Evolutionary conservation across 805 yeast species (phyloP).

Genomic region (Jamesozyma spencerorum): DNA sequence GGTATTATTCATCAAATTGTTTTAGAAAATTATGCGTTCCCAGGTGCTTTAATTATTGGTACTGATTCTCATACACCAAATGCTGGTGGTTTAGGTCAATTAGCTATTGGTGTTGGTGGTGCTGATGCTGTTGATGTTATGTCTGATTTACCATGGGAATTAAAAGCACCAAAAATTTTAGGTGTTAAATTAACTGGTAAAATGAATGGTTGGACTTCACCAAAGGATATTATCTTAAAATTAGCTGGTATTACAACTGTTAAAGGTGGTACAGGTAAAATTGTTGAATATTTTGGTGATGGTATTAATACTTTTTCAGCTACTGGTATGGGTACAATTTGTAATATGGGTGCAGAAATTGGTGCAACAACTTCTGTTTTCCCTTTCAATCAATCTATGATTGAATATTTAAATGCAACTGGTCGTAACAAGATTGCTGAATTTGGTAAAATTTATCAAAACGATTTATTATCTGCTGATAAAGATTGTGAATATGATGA

Average conservation of each 20-base stretch:
- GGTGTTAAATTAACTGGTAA: conserved; percentile 93
- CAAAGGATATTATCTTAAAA: conserved; percentile 89
- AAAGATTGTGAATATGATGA: conserved; percentile 91
- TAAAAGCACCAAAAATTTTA: conserved; percentile 90
- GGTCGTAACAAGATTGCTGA: conserved; percentile 78
- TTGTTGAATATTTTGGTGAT: conserved; percentile 92
- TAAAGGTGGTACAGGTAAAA: conserved; percentile 96
- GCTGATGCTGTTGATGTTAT: conserved; percentile 98
- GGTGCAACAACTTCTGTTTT: conserved; percentile 97
- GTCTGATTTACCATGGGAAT: conserved; percentile 93
- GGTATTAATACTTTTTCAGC: conserved; percentile 89
- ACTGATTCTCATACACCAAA: conserved; percentile 97
- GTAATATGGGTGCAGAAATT: conserved; percentile 99
- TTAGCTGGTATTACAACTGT: conserved; percentile 92
- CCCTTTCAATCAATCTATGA: conserved; percentile 92
- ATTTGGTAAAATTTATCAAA: conserved; percentile 63
- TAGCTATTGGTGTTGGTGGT: conserved; percentile 99
- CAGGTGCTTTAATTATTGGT: conserved; percentile 94
- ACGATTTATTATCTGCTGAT: conserved; percentile 71
- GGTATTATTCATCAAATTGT: conserved; percentile 97
- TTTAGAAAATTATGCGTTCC: conserved; percentile 92
- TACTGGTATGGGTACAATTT: conserved; percentile 98
- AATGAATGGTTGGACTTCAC: conserved; percentile 92
- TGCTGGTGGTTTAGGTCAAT: conserved; percentile 97
- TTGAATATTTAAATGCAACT: conserved; percentile 77